Conservation (phyloP, 345 rosid genomes). For the Gynandropsis gynandra region DNA sequence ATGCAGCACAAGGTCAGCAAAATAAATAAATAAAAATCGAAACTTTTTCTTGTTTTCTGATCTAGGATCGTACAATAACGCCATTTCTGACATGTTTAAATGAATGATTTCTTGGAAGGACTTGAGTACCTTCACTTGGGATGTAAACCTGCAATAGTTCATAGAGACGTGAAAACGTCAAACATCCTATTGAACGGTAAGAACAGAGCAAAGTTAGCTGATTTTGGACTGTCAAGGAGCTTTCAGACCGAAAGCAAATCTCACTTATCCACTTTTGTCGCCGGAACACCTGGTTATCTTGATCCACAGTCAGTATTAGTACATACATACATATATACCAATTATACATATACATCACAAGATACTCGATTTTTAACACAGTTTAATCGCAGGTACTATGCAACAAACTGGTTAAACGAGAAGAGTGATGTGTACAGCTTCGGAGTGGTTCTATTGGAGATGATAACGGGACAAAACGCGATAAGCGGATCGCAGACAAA, state of each 20-base stretch:
- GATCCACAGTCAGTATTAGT: constrained; percentile 22
- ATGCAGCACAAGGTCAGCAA: constrained; percentile 29
- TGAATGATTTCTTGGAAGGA: constrained; percentile 12
- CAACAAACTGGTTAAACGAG: constrained; percentile 20
- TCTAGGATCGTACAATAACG: neutral
- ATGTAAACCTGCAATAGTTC: constrained; percentile 28
- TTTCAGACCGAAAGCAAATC: constrained; percentile 24
- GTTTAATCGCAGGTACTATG: constrained; percentile 17
- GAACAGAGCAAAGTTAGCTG: constrained; percentile 35
- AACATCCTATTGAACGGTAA: constrained; percentile 32
- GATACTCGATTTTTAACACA: neutral
- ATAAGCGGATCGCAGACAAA: constrained; percentile 11
- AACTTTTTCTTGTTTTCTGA: neutral
- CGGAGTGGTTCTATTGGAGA: constrained; percentile 27
- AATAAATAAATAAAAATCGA: neutral
- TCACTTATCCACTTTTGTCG: constrained; percentile 19
- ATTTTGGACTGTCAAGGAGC: constrained; percentile 27
- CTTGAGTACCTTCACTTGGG: constrained; percentile 33
- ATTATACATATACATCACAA: neutral
- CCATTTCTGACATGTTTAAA: neutral
- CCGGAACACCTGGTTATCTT: constrained; percentile 29
- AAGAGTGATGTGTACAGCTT: constrained; percentile 35
- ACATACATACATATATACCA: neutral
- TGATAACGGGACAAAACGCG: constrained; percentile 18
- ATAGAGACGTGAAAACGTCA: constrained; percentile 30